Percentiles rank a stretch among this genome's conserved stretches.
Evolutionary conservation across 768 basidiomycete species (phyloP).

Genomic region (Rhodotorula graminis): DNA sequence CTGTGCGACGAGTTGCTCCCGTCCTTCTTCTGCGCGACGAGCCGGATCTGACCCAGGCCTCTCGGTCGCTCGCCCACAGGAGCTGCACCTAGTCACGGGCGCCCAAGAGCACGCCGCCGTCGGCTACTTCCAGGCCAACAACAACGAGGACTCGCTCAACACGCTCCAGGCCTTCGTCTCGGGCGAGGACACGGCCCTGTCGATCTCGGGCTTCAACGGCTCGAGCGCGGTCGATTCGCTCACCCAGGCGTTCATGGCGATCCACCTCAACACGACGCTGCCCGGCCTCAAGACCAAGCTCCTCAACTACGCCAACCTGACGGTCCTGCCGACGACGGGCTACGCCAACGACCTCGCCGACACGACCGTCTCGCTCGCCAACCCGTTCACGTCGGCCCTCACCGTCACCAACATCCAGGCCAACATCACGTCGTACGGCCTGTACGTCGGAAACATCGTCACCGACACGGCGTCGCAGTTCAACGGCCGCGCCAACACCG

Average conservation of each 20-base stretch:
- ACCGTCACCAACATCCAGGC: conserved; percentile 59
- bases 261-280: conserved; percentile 57
- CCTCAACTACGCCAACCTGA: conserved; percentile 57
- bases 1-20: conserved; percentile 51
- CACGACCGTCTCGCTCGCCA: conserved; percentile 50
- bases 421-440: conserved; percentile 60
- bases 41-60: too few relatives aligned
- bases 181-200: conserved; percentile 48
- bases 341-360: conserved; percentile 56
- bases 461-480: conserved; percentile 53
- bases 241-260: conserved; percentile 58
- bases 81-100: conserved; percentile 25
- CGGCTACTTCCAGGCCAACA: conserved; percentile 54
- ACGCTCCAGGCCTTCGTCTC: conserved; percentile 67
- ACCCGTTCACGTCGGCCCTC: conserved; percentile 64
- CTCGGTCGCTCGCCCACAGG: neutral
- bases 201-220: conserved; percentile 46
- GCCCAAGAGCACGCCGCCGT: conserved; percentile 13
- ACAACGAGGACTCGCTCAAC: conserved; percentile 57
- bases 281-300: conserved; percentile 61
- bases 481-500: conserved; percentile 56
- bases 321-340: conserved; percentile 58
- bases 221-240: conserved; percentile 62
- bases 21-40: conserved; percentile 44
- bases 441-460: conserved; percentile 61